phyloP scores from a whole-genome alignment of 2,329 filamentous ascomycete genomes.

The Talaromyces atroroseus region DNA sequence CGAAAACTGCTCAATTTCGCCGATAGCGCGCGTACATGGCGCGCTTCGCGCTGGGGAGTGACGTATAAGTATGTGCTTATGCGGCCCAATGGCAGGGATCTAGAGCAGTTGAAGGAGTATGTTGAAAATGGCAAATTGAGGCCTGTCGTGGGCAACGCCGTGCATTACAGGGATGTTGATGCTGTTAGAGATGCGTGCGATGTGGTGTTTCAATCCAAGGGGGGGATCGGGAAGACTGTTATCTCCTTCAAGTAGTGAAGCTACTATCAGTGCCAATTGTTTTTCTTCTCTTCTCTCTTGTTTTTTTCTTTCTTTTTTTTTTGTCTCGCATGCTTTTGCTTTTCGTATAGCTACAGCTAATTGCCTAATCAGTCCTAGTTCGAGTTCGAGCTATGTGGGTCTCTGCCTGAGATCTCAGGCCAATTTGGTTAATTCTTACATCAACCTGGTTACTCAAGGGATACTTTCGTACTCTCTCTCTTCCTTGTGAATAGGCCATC shows the following conservation, averaged over 20 bases:
- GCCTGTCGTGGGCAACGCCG: slow-evolving; percentile 37
- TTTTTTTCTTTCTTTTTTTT: background rate
- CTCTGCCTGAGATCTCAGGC: background rate
- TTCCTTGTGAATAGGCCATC: background rate
- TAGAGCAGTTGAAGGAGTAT: slow-evolving; percentile 38
- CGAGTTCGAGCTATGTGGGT: background rate
- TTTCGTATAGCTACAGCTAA: background rate
- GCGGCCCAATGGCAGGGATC: slow-evolving; percentile 34
- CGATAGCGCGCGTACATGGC: slow-evolving; percentile 37
- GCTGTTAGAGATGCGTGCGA: slow-evolving; percentile 37
- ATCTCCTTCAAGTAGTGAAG: slow-evolving; percentile 19
- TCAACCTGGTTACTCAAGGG: background rate
- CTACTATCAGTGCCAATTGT: background rate
- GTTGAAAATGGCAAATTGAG: slow-evolving; percentile 41
- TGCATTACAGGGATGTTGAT: slow-evolving; percentile 40
- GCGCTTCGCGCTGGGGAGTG: slow-evolving; percentile 41
- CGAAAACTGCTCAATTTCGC: slow-evolving; percentile 27
- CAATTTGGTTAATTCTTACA: slow-evolving; percentile 1
- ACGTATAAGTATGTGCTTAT: slow-evolving; percentile 41
- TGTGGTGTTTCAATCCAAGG: slow-evolving; percentile 36
- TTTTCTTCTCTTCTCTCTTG: background rate
- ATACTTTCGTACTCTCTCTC: background rate
- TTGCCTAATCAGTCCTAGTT: background rate
- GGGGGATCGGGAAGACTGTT: slow-evolving; percentile 41
- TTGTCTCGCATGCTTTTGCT: background rate